Base-by-base conservation (phyloP, 257 asterid species). In the Solanum pinnatisectum region DNA sequence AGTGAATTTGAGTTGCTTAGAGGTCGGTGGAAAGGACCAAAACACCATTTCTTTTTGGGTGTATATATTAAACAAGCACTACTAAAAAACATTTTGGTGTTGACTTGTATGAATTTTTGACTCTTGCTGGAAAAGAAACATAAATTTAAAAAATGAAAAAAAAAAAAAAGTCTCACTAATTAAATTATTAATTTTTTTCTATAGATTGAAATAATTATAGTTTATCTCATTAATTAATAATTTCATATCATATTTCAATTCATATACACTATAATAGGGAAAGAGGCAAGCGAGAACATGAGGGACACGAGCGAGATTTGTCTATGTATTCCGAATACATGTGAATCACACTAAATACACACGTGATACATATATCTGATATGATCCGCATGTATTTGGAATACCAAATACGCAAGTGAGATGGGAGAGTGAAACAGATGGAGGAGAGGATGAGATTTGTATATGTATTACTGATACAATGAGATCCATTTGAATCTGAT, bases 1-100 rank as follows among this genome's bases (percentile, higher is more conserved):
- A 71, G 92, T 40, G 84, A 94, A 86, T 87, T 90, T 70, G 63
- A 92, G 87, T 83, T 91, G 93, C 93, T 91, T 94, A 15, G 84
- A 63, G 14, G 93, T 87, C n/a, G 89, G 79, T 4, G 88, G 90
- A 88, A 85, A 89, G 8, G 92, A 90, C 93, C 89, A 90, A 89
- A 87, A 56, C 36, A 92, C 91, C 91, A 88, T 90, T 59, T 59
- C 27, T 81, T 44, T 78, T 36, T 39, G 11, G 10, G 84, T 56
- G 65, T 56, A 56, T 52, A 52, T 0, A 16, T 2, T 16, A 52
- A 16, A 52, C 23, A 49, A 49, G 22, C 4, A 49, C 20, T 14
- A 49, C 0, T 37, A 44, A 6, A 8, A 63, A n/a, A 63, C 32
- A 63, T 63, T 63, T 63, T 63, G 30, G 71, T 10, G 71, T 63